These are phyloP conservation scores for Solanum commersonii DNA, from an alignment of 257 asterid species.

Conservation along the genomic window DNA sequence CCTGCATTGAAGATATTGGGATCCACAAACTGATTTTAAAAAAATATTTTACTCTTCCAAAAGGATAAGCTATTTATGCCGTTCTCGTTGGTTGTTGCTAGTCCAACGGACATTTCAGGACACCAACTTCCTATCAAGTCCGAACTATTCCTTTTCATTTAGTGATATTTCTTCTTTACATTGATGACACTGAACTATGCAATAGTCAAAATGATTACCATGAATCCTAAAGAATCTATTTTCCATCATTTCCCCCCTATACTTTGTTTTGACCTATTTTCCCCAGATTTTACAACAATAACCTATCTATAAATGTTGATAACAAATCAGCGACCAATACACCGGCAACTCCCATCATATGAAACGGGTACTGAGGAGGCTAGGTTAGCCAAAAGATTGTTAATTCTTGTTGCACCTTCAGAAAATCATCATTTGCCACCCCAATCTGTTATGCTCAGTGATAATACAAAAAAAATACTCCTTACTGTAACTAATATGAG, in stretches of 20 bases:
- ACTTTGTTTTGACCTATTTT: background rate
- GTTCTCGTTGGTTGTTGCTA: background rate
- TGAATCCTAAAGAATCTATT: background rate
- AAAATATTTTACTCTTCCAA: background rate
- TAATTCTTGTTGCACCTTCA: background rate
- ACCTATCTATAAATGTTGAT: background rate
- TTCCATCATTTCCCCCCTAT: background rate
- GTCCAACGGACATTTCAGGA: background rate
- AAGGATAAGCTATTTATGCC: background rate
- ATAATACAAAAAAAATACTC: background rate
- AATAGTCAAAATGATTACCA: background rate
- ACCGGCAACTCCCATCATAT: background rate
- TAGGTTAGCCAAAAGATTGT: background rate
- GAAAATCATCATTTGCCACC: background rate
- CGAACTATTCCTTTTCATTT: background rate
- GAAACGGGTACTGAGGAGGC: background rate
- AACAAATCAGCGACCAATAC: background rate
- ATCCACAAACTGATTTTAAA: background rate
- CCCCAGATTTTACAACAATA: background rate
- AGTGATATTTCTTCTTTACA: background rate
- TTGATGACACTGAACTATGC: background rate
- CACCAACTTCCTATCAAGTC: background rate
- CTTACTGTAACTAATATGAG: conserved; percentile 1
- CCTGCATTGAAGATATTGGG: background rate
- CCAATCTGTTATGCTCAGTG: background rate